Percentiles rank a stretch among this genome's conserved stretches.
Evolutionary conservation across 139 green algal genomes (phyloP).

Genomic region (Closterium sp.): DNA sequence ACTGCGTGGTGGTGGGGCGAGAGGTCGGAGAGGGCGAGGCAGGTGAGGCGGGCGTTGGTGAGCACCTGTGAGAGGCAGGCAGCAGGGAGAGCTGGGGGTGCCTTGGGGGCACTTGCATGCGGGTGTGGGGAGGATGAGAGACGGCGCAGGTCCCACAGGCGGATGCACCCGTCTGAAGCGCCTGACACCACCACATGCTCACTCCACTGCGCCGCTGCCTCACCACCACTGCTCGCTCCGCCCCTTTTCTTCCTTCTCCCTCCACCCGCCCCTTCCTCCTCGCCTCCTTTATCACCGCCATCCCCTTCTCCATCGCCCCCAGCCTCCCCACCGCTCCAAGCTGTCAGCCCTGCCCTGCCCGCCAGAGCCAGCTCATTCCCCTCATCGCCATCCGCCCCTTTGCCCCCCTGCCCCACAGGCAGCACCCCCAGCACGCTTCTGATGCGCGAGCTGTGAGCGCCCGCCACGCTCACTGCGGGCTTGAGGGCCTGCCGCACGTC

Average conservation of each 20-base stretch:
- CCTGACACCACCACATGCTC: not conserved
- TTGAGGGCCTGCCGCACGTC: not conserved
- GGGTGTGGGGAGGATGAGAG: not conserved
- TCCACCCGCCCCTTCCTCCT: not conserved
- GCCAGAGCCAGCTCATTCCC: constrained; percentile 12
- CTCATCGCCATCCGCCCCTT: not conserved
- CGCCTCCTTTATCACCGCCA: not conserved
- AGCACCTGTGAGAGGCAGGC: not conserved
- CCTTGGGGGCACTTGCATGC: not conserved
- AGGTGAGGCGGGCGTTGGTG: constrained; percentile 20
- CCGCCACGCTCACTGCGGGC: not conserved
- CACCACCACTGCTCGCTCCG: not conserved
- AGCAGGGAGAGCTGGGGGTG: not conserved
- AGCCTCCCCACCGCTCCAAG: not conserved
- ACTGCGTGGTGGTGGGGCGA: not conserved
- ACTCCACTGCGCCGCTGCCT: not conserved
- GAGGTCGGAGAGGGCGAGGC: constrained; percentile 12
- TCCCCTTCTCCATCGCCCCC: not conserved
- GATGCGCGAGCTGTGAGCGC: constrained; percentile 15
- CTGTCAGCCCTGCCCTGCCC: constrained; percentile 3
- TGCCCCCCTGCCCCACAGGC: not conserved
- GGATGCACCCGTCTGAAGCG: not conserved
- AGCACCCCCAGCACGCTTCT: constrained; percentile 3
- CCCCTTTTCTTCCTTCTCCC: not conserved
- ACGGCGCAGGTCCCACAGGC: not conserved